phyloP scores from a whole-genome alignment of 2,329 filamentous ascomycete species.

The Epichloe uncinata region DNA sequence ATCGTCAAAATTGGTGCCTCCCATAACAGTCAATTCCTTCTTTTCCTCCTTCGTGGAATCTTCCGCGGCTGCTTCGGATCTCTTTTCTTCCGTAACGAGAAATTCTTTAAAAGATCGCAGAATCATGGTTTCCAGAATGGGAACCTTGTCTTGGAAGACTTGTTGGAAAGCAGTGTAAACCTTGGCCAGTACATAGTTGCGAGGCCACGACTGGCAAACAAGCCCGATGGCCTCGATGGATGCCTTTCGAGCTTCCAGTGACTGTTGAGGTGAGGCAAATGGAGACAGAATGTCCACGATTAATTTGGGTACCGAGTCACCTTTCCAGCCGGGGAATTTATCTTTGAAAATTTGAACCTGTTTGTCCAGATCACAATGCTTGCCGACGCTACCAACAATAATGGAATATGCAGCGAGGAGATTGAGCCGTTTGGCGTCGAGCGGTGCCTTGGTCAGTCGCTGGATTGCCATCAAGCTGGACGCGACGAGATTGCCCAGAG shows the following conservation, averaged over 20 bases:
- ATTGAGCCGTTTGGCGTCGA: slow-evolving; percentile 38
- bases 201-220: slow-evolving; percentile 80
- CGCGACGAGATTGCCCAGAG: slow-evolving; percentile 54
- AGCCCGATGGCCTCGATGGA: slow-evolving; percentile 78
- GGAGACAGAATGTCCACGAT: slow-evolving; percentile 74
- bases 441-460: slow-evolving; percentile 28
- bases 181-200: slow-evolving; percentile 68
- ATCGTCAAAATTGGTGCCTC: slow-evolving; percentile 68
- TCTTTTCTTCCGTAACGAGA: slow-evolving; percentile 66
- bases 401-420: slow-evolving; percentile 58
- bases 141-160: slow-evolving; percentile 61
- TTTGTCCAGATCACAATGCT: slow-evolving; percentile 75
- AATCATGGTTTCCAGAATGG: slow-evolving; percentile 61
- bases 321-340: slow-evolving; percentile 52
- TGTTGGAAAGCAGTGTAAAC: slow-evolving; percentile 69
- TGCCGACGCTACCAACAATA: slow-evolving; percentile 79
- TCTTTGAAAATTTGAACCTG: slow-evolving; percentile 52
- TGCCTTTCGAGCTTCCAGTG: slow-evolving; percentile 56
- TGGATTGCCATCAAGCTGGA: slow-evolving; percentile 54
- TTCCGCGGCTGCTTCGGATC: slow-evolving; percentile 51
- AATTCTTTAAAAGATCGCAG: slow-evolving; percentile 76
- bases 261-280: slow-evolving; percentile 56
- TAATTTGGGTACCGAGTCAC: slow-evolving; percentile 60
- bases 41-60: slow-evolving; percentile 35
- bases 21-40: slow-evolving; percentile 49